Evolutionary conservation across 208 protist species (phyloP), one percentile per base, ranked within the genome.

Genomic region (Dictyostelium gargantuum): DNA sequence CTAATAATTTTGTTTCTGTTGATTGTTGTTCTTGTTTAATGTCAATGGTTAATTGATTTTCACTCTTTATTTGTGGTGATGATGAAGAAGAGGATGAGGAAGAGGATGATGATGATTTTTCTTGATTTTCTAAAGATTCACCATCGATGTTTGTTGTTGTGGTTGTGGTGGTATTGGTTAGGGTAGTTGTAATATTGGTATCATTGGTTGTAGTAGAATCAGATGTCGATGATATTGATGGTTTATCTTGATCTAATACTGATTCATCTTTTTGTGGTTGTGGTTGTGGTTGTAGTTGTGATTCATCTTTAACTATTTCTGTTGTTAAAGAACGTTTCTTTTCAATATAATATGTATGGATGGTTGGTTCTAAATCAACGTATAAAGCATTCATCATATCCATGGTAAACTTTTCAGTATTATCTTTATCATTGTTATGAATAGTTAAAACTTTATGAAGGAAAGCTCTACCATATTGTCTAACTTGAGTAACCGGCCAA

Each of bases 381-480:
- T 84, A 44, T 26, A 84, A 50, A 29, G 85, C 68, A 82, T 77
- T 91, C 8, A 63, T 52, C 23, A 48, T n/a, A 42, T 75, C 46
- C 17, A 63, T 42, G 4, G 35, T 21, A 1, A 50, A 32, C 26
- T 46, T 75, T 21, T 74, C 68, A 9, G 42, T 32, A 6, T 17
- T 50, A 32, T 82, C 50, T 50, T 40, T 46, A 35, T 70, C 77
- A 32, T 46, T 40, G 26, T 75, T 75, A 46, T 46, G 8, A 11
- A 21, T 52, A 54, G 38, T 42, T 8, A 89, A 26, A 11, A 56
- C n/a, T 8, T 82, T 93, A 2, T n/a, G 6, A 4, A 93, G 26
- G 21, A 84, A 85, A 29, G 91, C 91, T 35, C 52, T 29, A 48
- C 75, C 91, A 80, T 66, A 93, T 29, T 54, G 52, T 32, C 46